phyloP scores from a whole-genome alignment of 2,329 filamentous ascomycete genomes.

The Fusarium decemcellulare region DNA sequence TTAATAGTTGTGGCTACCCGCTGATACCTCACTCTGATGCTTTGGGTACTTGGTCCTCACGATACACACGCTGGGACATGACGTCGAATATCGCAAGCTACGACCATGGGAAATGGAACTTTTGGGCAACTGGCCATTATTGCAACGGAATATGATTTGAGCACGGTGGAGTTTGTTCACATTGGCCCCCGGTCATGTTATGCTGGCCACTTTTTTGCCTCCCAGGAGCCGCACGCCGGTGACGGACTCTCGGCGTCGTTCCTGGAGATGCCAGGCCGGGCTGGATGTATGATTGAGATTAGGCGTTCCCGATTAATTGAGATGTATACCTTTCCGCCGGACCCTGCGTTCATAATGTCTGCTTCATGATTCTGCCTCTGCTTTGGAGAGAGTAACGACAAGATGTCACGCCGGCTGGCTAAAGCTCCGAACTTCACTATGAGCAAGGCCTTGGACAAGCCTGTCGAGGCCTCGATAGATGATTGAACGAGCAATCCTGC shows the following conservation, averaged over 20 bases:
- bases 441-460: background rate
- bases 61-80: conserved; percentile 43
- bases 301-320: conserved; percentile 65
- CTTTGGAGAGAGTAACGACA: background rate
- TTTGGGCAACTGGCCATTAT: conserved; percentile 49
- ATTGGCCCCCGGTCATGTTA: conserved; percentile 46
- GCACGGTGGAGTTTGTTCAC: conserved; percentile 55
- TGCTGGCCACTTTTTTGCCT: conserved; percentile 41
- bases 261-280: conserved; percentile 41
- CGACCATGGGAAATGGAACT: conserved; percentile 47
- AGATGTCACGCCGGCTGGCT: background rate
- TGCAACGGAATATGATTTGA: conserved; percentile 50
- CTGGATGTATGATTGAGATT: conserved; percentile 62
- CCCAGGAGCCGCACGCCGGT: conserved; percentile 31
- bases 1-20: conserved; percentile 54
- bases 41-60: conserved; percentile 47
- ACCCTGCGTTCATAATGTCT: conserved; percentile 4
- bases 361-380: background rate
- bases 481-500: conserved; percentile 11
- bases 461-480: background rate
- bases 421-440: background rate
- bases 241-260: conserved; percentile 35
- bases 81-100: conserved; percentile 48
- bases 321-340: conserved; percentile 47
- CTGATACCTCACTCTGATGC: conserved; percentile 42